phyloP scores from a whole-genome alignment of 2,329 filamentous ascomycete genomes.

The Sporothrix brasiliensis region DNA sequence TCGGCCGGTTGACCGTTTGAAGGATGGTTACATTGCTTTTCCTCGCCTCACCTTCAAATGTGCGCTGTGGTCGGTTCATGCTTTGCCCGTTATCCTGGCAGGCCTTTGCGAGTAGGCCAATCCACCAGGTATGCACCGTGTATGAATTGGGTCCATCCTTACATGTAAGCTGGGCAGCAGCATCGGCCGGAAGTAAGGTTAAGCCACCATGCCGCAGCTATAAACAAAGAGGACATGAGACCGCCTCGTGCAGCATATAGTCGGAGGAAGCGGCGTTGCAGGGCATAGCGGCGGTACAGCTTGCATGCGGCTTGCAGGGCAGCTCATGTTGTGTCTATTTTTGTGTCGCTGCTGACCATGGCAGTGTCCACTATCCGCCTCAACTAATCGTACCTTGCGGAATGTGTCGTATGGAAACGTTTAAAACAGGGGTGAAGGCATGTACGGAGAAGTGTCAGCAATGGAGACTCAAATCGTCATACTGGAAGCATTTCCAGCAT shows the following conservation, averaged over 20 bases:
- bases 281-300: conserved; percentile 12
- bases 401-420: neutral
- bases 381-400: neutral
- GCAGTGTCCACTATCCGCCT: neutral
- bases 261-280: conserved; percentile 20
- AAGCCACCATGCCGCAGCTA: neutral
- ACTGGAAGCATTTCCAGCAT: neutral
- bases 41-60: neutral
- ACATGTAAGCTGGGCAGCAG: conserved; percentile 6
- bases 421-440: neutral
- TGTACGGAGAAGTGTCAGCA: neutral
- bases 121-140: neutral
- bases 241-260: neutral
- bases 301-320: conserved; percentile 24
- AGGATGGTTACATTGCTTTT: conserved; percentile 24
- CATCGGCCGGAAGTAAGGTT: neutral
- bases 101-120: neutral
- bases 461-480: conserved; percentile 1
- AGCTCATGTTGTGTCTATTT: conserved; percentile 23
- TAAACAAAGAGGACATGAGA: conserved; percentile 18
- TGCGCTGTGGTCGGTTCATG: conserved; percentile 14
- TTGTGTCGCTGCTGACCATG: conserved; percentile 8
- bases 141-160: conserved; percentile 13
- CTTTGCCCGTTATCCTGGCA: conserved; percentile 23
- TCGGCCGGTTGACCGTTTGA: conserved; percentile 5